Base-by-base conservation (phyloP, 495 filamentous ascomycete species). In the Annulohypoxylon maeteangense region DNA sequence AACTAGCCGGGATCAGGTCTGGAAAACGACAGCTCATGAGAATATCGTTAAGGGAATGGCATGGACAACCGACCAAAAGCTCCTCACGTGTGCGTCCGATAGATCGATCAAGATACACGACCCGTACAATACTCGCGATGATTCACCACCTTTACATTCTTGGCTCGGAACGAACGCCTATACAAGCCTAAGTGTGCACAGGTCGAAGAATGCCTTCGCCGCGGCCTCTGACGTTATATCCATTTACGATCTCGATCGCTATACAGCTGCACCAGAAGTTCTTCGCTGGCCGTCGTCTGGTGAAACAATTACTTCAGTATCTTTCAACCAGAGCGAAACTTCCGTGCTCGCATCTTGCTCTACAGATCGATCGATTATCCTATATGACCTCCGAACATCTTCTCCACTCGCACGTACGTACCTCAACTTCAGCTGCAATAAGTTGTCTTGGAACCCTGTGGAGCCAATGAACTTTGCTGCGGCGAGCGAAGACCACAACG, bases 241-340 rank as follows among this genome's bases (percentile, higher is more conserved):
- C 48, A 89, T 98, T 73, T 97, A 96, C 79, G 94, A 97, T 76
- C 86, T 93, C 67, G 89, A 90, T 16, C 89, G 90, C 14, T 87
- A 90, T 51, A 92, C 90, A 44, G 86, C 90, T 3, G 89, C 93
- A 3, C 88, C 90, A 3, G 92, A 97, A 78, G 91, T 91, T 44
- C 85, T 97, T 34, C 84, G 91, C 68, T 97, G 93, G 93, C 93
- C 93, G 27, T 94, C 90, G 4, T 88, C 88, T 38, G 89, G 91
- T 48, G 95, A 98, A 78, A 98, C 96, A n/a, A 94, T 98, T 79
- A 96, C 88, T 18, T 87, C 91, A 8, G 85, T 98, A 62, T 86
- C 91, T 50, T 97, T 98, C 84, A 99, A 99, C 80, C 93, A 95
- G 75, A 90, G 88, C 16, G 95, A 99, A 81, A 97, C 96, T 0